A percentile compares a stretch with the other conserved stretches of the same genome.
phyloP scores from a whole-genome alignment of 352 stramenopile genomes.

The Thraustochytrium sp. region DNA sequence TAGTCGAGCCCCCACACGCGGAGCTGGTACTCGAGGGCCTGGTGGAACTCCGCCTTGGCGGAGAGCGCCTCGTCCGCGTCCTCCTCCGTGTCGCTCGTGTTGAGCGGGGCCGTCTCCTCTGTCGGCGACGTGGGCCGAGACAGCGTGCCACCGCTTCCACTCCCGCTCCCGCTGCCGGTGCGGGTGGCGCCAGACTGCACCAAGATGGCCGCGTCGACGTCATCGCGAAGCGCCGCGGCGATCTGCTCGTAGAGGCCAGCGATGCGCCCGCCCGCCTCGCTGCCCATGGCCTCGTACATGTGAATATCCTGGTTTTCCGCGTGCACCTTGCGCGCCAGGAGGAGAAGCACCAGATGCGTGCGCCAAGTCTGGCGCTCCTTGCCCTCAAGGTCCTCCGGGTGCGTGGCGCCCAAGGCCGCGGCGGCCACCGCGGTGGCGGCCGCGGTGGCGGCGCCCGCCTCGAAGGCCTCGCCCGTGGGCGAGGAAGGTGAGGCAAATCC shows the following conservation, averaged over 20 bases:
- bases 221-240: background rate
- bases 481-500: too few species aligned
- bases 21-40: conserved; percentile 8
- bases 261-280: background rate
- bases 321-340: background rate
- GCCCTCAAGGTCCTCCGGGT: background rate
- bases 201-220: background rate
- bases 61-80: too few species aligned
- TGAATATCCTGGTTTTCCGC: background rate
- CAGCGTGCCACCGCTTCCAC: too few species aligned
- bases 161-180: background rate
- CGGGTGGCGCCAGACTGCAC: background rate
- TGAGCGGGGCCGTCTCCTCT: background rate
- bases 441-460: too few species aligned
- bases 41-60: background rate
- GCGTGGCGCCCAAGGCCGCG: too few species aligned
- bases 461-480: too few species aligned
- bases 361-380: background rate
- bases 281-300: background rate
- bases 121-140: background rate
- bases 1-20: background rate
- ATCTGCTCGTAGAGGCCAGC: background rate
- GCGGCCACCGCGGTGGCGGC: too few species aligned
- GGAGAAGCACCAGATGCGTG: background rate
- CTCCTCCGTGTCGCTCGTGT: background rate